These are phyloP conservation scores for Coffea humblotiana DNA, from an alignment of 305 asterid species.

Conservation along the genomic window DNA sequence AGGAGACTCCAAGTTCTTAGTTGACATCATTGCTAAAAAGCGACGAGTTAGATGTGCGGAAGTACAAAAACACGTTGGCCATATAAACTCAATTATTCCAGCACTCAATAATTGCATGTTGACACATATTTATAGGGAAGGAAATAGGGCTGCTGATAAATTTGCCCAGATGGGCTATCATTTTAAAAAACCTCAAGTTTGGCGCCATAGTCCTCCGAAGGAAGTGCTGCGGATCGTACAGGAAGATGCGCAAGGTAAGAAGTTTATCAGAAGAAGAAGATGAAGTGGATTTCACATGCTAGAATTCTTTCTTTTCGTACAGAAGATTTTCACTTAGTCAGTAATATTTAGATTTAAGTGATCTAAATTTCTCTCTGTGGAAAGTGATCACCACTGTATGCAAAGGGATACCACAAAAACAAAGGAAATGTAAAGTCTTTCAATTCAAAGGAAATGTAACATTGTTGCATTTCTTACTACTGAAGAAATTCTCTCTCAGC, in stretches of 20 bases:
- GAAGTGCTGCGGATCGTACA: slow-evolving; percentile 46
- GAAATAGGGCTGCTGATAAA: slow-evolving; percentile 68
- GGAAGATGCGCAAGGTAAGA: slow-evolving; percentile 65
- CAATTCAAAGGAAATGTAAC: not conserved
- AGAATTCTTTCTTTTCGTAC: not conserved
- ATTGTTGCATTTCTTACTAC: not conserved
- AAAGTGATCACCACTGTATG: too few relatives aligned
- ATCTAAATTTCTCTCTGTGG: too few relatives aligned
- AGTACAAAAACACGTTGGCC: slow-evolving; percentile 39
- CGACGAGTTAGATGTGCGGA: slow-evolving; percentile 38
- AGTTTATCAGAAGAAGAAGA: slow-evolving; percentile 42
- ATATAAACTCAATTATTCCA: slow-evolving; percentile 46
- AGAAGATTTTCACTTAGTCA: too few relatives aligned
- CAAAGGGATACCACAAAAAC: not conserved
- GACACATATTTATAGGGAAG: slow-evolving; percentile 66
- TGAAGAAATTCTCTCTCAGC: not conserved
- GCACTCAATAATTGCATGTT: slow-evolving; percentile 40
- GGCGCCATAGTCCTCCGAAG: slow-evolving; percentile 52
- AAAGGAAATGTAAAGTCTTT: not conserved
- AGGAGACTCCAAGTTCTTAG: slow-evolving; percentile 62
- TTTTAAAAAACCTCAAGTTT: slow-evolving; percentile 53
- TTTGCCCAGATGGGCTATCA: slow-evolving; percentile 71
- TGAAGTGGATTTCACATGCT: slow-evolving; percentile 8
- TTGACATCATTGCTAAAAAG: slow-evolving; percentile 44
- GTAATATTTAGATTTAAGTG: not conserved